These are phyloP conservation scores for Elaeagnus macrophylla DNA, from an alignment of 306 rosid species.

Conservation along the genomic window DNA sequence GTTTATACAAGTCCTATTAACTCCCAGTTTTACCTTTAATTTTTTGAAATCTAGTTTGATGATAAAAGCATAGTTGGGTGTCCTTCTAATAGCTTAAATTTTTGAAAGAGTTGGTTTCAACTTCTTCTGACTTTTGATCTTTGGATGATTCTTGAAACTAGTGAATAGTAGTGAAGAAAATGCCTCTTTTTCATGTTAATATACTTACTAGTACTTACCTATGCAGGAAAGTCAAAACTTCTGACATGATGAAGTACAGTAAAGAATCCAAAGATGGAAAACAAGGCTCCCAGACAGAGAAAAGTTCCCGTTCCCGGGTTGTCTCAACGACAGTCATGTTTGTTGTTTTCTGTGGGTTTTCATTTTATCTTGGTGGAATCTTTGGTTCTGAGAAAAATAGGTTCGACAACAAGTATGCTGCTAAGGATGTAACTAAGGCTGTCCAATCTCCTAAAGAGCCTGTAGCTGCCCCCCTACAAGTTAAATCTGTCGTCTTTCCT, in stretches of 20 bases:
- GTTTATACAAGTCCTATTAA: no score
- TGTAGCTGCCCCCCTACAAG: conserved; percentile 41
- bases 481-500: conserved; percentile 40
- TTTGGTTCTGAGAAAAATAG: conserved; percentile 44
- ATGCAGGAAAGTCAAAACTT: neutral
- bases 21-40: no score
- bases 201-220: no score
- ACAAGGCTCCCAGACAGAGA: conserved; percentile 47
- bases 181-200: no score
- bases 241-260: conserved; percentile 58
- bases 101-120: no score
- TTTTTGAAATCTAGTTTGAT: no score
- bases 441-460: conserved; percentile 35
- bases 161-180: no score
- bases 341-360: conserved; percentile 56
- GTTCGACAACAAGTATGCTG: conserved; percentile 13
- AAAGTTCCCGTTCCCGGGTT: conserved; percentile 34
- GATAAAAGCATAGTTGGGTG: no score
- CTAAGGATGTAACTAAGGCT: conserved; percentile 26
- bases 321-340: conserved; percentile 40
- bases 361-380: conserved; percentile 85
- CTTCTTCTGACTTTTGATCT: no score
- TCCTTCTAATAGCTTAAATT: no score
- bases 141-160: no score
- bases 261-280: conserved; percentile 52